Percentiles rank a stretch among this genome's conserved stretches.
phyloP scores from a whole-genome alignment of 345 rosid genomes.

The Pistacia vera region DNA sequence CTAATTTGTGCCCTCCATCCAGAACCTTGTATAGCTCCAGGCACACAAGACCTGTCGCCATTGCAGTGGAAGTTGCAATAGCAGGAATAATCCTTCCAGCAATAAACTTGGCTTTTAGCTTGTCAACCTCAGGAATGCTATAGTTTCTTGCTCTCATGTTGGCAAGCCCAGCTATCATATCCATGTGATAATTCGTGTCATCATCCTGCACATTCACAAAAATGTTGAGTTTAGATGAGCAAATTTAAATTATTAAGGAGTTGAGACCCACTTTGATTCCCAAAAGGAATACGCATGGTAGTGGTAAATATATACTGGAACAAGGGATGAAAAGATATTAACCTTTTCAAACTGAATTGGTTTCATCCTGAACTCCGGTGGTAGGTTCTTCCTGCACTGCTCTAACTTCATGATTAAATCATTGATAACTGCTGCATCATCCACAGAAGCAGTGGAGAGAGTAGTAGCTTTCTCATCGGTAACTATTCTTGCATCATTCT shows the following conservation, averaged over 20 bases:
- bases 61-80: constrained; percentile 93
- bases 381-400: constrained; percentile 56
- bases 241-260: not conserved
- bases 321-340: constrained; percentile 2
- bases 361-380: constrained; percentile 73
- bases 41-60: constrained; percentile 98
- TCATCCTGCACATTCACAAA: constrained; percentile 66
- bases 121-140: constrained; percentile 93
- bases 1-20: constrained; percentile 70
- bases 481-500: constrained; percentile 73
- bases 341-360: constrained; percentile 99
- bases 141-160: constrained; percentile 99
- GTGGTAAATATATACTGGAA: not conserved
- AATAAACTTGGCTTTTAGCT: constrained; percentile 95
- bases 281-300: not conserved
- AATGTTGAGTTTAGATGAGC: not conserved
- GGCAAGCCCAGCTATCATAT: constrained; percentile 93
- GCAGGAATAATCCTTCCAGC: constrained; percentile 99
- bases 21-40: constrained; percentile 95
- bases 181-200: constrained; percentile 98
- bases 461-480: constrained; percentile 94
- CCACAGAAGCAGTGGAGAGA: constrained; percentile 71
- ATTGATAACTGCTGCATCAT: constrained; percentile 78
- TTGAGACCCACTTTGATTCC: not conserved
- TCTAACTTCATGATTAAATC: constrained; percentile 70